Percentiles rank a stretch among this genome's conserved stretches.
These are phyloP conservation scores for Lepidium aucheri DNA, from an alignment of 345 rosid species.

Conservation along the genomic window DNA sequence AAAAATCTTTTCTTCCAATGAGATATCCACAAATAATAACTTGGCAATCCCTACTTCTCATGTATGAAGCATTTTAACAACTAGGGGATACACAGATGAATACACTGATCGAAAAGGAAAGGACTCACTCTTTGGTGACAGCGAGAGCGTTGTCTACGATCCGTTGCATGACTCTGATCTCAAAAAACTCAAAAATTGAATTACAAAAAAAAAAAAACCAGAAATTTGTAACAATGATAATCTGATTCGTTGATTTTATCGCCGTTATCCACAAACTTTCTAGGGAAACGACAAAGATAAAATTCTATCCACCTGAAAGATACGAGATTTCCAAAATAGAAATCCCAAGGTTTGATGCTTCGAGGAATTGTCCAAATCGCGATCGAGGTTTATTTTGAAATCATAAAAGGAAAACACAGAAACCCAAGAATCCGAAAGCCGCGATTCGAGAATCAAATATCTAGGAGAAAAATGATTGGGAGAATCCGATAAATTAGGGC, in stretches of 20 bases:
- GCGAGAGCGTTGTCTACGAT: conserved; percentile 84
- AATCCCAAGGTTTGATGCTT: background rate
- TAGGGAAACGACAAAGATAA: conserved; percentile 12
- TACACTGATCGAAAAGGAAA: conserved; percentile 8
- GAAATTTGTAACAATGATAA: background rate
- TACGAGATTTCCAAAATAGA: background rate
- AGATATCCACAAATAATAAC: background rate
- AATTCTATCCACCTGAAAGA: conserved; percentile 12
- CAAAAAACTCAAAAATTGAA: background rate
- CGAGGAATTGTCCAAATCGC: conserved; percentile 2
- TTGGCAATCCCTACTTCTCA: background rate
- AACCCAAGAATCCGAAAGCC: conserved; percentile 1
- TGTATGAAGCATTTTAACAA: background rate
- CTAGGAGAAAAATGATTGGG: background rate
- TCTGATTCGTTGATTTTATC: background rate
- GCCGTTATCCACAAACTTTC: background rate
- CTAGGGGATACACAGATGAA: background rate
- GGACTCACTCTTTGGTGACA: conserved; percentile 80
- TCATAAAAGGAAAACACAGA: background rate
- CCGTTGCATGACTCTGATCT: conserved; percentile 47
- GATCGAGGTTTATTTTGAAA: background rate
- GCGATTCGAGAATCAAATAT: background rate
- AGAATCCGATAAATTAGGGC: conserved; percentile 20
- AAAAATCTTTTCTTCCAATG: background rate
- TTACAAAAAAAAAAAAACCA: background rate